Conservation (phyloP, 306 rosid genomes). For the Hippophae rhamnoides region DNA sequence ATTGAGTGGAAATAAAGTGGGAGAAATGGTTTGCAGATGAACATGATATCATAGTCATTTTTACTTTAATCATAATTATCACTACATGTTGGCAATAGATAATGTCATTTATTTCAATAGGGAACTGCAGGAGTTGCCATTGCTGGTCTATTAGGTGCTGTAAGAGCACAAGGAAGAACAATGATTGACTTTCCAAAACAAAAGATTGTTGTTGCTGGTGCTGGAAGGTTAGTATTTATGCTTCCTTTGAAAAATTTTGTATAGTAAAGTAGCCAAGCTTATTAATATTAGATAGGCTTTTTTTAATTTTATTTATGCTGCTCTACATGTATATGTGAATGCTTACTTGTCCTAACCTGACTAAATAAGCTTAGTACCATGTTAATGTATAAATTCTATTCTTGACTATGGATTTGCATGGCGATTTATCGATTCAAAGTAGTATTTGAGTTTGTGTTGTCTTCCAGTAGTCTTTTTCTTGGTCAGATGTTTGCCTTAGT, state of each 20-base stretch:
- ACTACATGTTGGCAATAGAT: slow-evolving; percentile 1
- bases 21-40: no score
- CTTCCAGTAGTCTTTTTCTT: no score
- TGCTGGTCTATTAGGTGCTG: slow-evolving; percentile 98
- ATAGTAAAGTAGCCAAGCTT: background rate
- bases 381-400: no score
- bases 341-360: no score
- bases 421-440: no score
- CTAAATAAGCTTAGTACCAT: no score
- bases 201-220: slow-evolving; percentile 99
- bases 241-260: background rate
- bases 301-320: background rate
- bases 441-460: no score
- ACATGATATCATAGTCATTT: background rate
- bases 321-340: no score
- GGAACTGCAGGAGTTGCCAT: slow-evolving; percentile 99
- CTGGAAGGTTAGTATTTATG: slow-evolving; percentile 73
- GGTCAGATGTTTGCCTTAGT: no score
- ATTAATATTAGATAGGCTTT: background rate
- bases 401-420: no score
- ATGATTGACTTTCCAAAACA: slow-evolving; percentile 97
- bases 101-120: slow-evolving; percentile 30
- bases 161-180: slow-evolving; percentile 96
- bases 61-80: slow-evolving; percentile 3
- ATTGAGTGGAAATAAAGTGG: no score